Evolutionary conservation across 768 basidiomycete genomes (phyloP).

Genomic region (Panellus pusillus): DNA sequence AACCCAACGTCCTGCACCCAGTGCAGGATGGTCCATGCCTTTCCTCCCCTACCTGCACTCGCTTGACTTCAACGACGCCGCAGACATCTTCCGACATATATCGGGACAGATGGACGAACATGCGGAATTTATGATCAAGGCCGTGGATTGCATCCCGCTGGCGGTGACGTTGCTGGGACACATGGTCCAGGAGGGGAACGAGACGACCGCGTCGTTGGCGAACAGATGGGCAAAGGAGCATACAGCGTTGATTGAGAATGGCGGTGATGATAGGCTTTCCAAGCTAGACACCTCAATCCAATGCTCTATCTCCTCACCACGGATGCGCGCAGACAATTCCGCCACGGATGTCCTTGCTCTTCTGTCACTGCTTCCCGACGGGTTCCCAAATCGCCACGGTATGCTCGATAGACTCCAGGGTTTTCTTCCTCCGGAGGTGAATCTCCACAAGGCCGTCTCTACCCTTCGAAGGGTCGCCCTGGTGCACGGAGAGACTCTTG

Average conservation of each 20-base stretch:
- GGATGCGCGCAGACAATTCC: constrained; percentile 18
- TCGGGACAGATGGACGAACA: constrained; percentile 21
- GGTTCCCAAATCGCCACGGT: constrained; percentile 18
- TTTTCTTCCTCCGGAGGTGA: constrained; percentile 10
- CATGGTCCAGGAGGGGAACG: constrained; percentile 22
- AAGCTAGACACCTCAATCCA: constrained; percentile 25
- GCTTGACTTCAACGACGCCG: constrained; percentile 16
- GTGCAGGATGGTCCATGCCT: constrained; percentile 19
- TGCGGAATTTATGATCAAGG: constrained; percentile 19
- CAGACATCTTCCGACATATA: constrained; percentile 15
- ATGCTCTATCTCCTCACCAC: constrained; percentile 23
- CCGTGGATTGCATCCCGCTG: constrained; percentile 19
- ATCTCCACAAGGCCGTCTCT: constrained; percentile 17
- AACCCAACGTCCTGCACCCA: constrained; percentile 17
- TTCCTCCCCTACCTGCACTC: constrained; percentile 17
- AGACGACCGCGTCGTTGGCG: constrained; percentile 21
- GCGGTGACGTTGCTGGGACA: constrained; percentile 20
- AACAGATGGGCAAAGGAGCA: constrained; percentile 20
- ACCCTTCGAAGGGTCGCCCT: constrained; percentile 14
- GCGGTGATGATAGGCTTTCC: constrained; percentile 21
- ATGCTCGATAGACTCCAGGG: constrained; percentile 18
- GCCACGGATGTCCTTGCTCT: constrained; percentile 23
- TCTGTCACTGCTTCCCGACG: constrained; percentile 25
- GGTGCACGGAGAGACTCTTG: constrained; percentile 16
- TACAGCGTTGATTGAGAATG: constrained; percentile 22